phyloP scores from a whole-genome alignment of 2,329 filamentous ascomycete species.

The Aphanocladium album region DNA sequence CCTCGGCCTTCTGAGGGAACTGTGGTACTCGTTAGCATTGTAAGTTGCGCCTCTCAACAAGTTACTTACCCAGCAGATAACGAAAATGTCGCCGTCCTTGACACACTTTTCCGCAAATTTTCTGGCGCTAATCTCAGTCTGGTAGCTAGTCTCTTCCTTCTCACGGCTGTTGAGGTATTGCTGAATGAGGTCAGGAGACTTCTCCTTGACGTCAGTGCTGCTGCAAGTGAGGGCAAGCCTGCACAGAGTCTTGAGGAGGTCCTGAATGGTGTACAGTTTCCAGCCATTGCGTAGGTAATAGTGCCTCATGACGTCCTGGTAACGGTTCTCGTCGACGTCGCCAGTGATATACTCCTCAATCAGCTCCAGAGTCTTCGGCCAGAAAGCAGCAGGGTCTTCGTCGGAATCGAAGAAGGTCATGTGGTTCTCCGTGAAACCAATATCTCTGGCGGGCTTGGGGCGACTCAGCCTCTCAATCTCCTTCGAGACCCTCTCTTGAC shows the following conservation, averaged over 20 bases:
- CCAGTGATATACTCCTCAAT: slow-evolving; percentile 82
- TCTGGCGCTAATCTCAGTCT: slow-evolving; percentile 82
- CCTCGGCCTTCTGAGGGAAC: slow-evolving; percentile 64
- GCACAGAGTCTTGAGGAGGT: slow-evolving; percentile 75
- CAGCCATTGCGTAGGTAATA: slow-evolving; percentile 90
- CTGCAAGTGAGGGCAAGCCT: slow-evolving; percentile 80
- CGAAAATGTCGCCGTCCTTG: slow-evolving; percentile 88
- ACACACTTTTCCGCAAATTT: slow-evolving; percentile 90
- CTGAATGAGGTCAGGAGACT: slow-evolving; percentile 83
- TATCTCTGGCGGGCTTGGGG: slow-evolving; percentile 74
- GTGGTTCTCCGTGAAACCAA: slow-evolving; percentile 76
- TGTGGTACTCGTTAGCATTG: slow-evolving; percentile 35
- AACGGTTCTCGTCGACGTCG: slow-evolving; percentile 74
- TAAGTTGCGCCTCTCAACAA: neutral
- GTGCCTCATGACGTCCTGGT: slow-evolving; percentile 85
- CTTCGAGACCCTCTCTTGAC: slow-evolving; percentile 65
- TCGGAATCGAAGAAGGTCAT: slow-evolving; percentile 70
- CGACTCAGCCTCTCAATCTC: slow-evolving; percentile 69
- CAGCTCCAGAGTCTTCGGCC: slow-evolving; percentile 77
- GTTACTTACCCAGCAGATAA: slow-evolving; percentile 78
- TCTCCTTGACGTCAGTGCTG: slow-evolving; percentile 83
- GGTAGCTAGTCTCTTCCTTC: slow-evolving; percentile 80
- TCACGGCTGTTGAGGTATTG: slow-evolving; percentile 79
- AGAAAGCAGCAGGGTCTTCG: slow-evolving; percentile 64
- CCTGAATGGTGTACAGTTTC: slow-evolving; percentile 89